These are phyloP conservation scores for Trichoderma citrinoviride DNA, from an alignment of 2,329 filamentous ascomycete species.

Conservation along the genomic window DNA sequence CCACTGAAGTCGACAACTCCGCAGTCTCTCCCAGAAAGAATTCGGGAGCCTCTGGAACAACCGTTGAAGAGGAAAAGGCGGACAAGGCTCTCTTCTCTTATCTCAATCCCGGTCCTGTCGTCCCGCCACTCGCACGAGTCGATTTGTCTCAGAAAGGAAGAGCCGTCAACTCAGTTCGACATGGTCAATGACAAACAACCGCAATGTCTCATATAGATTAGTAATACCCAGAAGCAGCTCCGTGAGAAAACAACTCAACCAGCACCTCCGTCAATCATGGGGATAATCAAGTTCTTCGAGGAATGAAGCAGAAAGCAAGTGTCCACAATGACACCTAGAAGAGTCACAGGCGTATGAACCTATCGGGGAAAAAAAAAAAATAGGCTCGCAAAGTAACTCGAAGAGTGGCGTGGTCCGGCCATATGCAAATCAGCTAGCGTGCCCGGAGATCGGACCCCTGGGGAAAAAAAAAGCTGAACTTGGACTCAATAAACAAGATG, in stretches of 20 bases:
- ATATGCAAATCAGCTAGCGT: conserved; percentile 3
- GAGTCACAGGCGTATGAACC: not conserved
- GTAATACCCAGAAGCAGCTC: not conserved
- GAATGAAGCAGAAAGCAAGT: not conserved
- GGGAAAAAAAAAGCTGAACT: not conserved
- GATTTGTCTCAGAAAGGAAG: not conserved
- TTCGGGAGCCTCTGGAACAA: not conserved
- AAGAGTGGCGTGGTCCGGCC: not conserved
- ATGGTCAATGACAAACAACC: not conserved
- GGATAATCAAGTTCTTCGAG: too few relatives aligned
- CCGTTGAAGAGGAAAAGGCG: not conserved
- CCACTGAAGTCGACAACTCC: not conserved
- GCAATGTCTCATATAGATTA: conserved; percentile 8
- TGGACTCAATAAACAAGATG: too few relatives aligned
- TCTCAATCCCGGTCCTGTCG: not conserved
- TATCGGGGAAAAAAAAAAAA: not conserved
- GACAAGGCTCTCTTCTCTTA: not conserved
- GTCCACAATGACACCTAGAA: not conserved
- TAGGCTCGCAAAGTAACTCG: not conserved
- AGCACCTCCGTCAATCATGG: not conserved
- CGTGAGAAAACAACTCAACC: not conserved
- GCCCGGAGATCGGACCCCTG: conserved; percentile 7
- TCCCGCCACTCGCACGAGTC: not conserved
- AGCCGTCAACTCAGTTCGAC: not conserved
- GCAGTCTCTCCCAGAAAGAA: not conserved